phyloP scores from a whole-genome alignment of 2,329 filamentous ascomycete species.

The Fusarium sp. region DNA sequence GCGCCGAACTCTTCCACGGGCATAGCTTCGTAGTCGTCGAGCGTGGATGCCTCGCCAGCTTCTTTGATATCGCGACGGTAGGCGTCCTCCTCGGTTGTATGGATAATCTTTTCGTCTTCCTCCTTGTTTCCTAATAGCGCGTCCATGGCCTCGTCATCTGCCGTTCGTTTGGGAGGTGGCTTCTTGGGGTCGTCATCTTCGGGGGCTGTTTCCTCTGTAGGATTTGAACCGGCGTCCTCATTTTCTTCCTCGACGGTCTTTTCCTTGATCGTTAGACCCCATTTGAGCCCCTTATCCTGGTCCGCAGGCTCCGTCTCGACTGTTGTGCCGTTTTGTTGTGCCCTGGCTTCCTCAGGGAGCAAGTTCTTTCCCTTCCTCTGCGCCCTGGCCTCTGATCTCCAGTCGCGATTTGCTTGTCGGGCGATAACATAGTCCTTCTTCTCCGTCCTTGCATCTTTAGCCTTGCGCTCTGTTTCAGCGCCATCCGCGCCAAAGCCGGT shows the following conservation, averaged over 20 bases:
- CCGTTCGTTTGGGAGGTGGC: constrained; percentile 39
- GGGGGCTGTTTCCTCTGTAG: constrained; percentile 12
- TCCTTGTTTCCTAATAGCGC: constrained; percentile 73
- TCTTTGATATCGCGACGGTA: constrained; percentile 78
- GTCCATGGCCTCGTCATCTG: constrained; percentile 72
- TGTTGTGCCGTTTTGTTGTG: constrained; percentile 56
- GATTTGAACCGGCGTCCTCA: constrained; percentile 34
- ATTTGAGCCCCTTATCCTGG: constrained; percentile 68
- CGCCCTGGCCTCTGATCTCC: constrained; percentile 69
- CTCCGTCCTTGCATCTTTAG: constrained; percentile 43
- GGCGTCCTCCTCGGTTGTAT: constrained; percentile 73
- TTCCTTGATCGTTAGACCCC: constrained; percentile 65
- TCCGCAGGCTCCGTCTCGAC: constrained; percentile 59
- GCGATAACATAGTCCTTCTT: constrained; percentile 69
- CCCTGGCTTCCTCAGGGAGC: constrained; percentile 70
- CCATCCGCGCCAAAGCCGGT: constrained; percentile 65
- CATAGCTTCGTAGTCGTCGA: constrained; percentile 89
- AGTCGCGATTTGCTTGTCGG: constrained; percentile 72
- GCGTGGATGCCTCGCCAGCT: constrained; percentile 81
- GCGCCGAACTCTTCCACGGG: constrained; percentile 96
- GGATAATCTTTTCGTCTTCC: constrained; percentile 67
- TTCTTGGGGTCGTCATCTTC: constrained; percentile 18
- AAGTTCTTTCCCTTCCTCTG: constrained; percentile 66
- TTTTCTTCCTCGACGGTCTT: constrained; percentile 71
- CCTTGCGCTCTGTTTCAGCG: constrained; percentile 58